Conservation (phyloP, 192 early-diverging fungal genomes). For the Coemansia sp. region DNA sequence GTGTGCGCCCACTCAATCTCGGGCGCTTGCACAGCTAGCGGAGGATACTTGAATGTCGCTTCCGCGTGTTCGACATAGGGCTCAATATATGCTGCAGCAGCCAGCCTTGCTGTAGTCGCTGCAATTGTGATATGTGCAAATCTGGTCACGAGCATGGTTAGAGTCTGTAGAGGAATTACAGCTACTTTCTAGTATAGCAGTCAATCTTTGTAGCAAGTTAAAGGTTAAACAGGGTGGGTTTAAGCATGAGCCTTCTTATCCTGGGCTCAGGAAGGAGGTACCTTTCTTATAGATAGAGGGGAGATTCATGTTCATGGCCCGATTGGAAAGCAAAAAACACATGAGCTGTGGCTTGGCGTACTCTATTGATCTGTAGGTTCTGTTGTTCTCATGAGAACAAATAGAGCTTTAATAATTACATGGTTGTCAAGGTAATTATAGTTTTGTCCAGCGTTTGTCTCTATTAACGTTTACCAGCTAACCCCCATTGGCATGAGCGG, state of each 20-base stretch:
- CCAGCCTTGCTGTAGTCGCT: neutral
- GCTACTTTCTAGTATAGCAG: neutral
- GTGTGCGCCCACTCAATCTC: neutral
- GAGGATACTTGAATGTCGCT: neutral
- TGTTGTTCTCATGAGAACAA: neutral
- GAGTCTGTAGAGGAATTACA: neutral
- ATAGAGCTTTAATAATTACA: neutral
- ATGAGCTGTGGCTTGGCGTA: neutral
- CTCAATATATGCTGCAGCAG: neutral
- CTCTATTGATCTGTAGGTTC: neutral
- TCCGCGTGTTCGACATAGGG: neutral
- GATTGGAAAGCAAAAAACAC: neutral
- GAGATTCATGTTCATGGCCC: neutral
- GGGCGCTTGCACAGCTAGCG: neutral
- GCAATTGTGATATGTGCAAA: neutral
- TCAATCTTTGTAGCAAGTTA: neutral
- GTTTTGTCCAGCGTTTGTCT: neutral
- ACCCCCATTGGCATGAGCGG: neutral
- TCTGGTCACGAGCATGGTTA: neutral
- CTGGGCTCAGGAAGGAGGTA: neutral
- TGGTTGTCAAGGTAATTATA: neutral
- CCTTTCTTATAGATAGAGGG: neutral
- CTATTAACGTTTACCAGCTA: neutral
- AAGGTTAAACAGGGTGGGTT: neutral
- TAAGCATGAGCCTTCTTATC: neutral